Evolutionary conservation across 2,329 filamentous ascomycete species (phyloP).

Genomic region (Xylariaceae sp.): DNA sequence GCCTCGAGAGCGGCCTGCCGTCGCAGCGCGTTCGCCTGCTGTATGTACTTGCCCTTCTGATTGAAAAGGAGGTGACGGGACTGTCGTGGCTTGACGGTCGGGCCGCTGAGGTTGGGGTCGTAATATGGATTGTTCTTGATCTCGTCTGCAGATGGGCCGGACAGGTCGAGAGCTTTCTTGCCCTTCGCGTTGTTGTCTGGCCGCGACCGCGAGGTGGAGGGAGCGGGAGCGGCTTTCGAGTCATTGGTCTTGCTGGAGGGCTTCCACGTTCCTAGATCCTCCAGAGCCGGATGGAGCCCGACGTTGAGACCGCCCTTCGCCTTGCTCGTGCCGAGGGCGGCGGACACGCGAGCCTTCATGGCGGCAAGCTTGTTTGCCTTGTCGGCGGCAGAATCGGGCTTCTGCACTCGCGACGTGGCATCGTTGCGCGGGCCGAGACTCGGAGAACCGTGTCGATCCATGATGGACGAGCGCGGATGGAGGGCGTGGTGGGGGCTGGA

Average conservation of each 20-base stretch:
- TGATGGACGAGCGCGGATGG: too few relatives aligned
- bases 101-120: slow-evolving; percentile 58
- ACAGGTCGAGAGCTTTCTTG: slow-evolving; percentile 26
- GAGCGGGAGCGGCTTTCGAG: slow-evolving; percentile 27
- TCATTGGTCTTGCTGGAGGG: slow-evolving; percentile 25
- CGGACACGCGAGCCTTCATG: slow-evolving; percentile 71
- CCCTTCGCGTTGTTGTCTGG: slow-evolving; percentile 16
- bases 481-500: too few relatives aligned
- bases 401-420: slow-evolving; percentile 44
- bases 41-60: slow-evolving; percentile 93
- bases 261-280: slow-evolving; percentile 29
- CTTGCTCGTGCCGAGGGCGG: slow-evolving; percentile 53
- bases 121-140: slow-evolving; percentile 67
- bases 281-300: slow-evolving; percentile 61
- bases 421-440: slow-evolving; percentile 52
- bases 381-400: slow-evolving; percentile 52
- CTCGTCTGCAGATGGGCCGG: slow-evolving; percentile 23
- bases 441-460: slow-evolving; percentile 46
- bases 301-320: slow-evolving; percentile 50
- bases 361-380: slow-evolving; percentile 64
- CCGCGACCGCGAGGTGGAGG: slow-evolving; percentile 11
- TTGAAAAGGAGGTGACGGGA: slow-evolving; percentile 82
- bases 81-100: slow-evolving; percentile 55
- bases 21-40: slow-evolving; percentile 82
- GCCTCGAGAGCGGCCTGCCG: slow-evolving; percentile 83